Conservation (phyloP, 805 yeast species). For the Yueomyces sinensis region DNA sequence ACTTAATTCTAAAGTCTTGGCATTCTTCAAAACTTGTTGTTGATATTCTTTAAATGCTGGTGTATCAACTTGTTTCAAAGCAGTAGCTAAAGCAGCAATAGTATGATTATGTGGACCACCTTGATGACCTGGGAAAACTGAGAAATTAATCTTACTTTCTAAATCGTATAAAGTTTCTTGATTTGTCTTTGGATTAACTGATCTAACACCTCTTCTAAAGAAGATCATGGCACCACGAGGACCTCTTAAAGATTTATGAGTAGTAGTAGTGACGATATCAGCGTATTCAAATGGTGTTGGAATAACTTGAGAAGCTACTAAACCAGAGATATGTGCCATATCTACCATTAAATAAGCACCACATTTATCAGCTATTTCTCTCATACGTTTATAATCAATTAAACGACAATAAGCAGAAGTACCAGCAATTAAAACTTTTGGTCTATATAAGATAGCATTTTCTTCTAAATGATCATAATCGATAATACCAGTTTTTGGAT, state of each 20-base stretch:
- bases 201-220: conserved; percentile 92
- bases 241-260: conserved; percentile 97
- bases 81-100: conserved; percentile 93
- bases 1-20: conserved; percentile 65
- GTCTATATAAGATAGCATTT: conserved; percentile 85
- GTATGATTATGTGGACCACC: conserved; percentile 99
- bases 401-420: conserved; percentile 96
- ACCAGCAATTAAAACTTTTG: conserved; percentile 94
- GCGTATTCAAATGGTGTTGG: conserved; percentile 95
- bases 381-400: conserved; percentile 93
- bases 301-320: conserved; percentile 89
- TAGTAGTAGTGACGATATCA: conserved; percentile 95
- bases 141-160: conserved; percentile 91
- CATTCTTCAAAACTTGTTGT: conserved; percentile 75
- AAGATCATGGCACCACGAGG: conserved; percentile 99
- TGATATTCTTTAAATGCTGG: conserved; percentile 91
- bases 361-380: conserved; percentile 90
- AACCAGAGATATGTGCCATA: conserved; percentile 98
- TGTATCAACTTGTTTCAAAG: conserved; percentile 83
- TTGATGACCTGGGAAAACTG: conserved; percentile 99
- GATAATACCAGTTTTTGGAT: conserved; percentile 83
- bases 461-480: conserved; percentile 92
- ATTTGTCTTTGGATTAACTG: conserved; percentile 77
- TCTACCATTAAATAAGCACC: conserved; percentile 94
- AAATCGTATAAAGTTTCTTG: conserved; percentile 83